These are phyloP conservation scores for Raddia guianensis DNA, from an alignment of 176 grass and related monocot genomes.

Conservation along the genomic window DNA sequence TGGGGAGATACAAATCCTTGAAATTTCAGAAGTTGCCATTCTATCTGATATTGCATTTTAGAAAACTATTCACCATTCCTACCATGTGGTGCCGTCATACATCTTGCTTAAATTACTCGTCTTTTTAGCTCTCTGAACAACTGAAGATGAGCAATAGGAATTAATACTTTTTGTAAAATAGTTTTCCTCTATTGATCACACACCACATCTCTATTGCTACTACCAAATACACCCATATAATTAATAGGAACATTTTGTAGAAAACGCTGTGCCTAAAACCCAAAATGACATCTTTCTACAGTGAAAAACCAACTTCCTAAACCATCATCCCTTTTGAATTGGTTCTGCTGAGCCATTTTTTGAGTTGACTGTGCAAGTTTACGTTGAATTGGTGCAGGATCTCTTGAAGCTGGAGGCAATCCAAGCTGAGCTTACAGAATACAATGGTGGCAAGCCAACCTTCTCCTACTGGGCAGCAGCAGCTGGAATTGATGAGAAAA, in stretches of 20 bases:
- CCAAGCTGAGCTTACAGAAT: slow-evolving; percentile 50
- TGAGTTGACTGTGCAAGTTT: slow-evolving; percentile 20
- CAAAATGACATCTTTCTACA: not conserved
- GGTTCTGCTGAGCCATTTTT: not conserved
- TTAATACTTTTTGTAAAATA: not conserved
- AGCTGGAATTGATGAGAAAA: slow-evolving; percentile 56
- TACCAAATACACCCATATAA: not conserved
- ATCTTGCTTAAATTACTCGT: not conserved
- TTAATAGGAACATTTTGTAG: not conserved
- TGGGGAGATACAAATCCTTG: not conserved
- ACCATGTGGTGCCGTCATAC: not conserved
- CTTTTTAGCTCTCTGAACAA: not conserved
- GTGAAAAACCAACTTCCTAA: not conserved
- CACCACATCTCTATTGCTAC: not conserved
- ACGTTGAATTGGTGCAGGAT: slow-evolving; percentile 57
- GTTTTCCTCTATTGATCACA: not conserved
- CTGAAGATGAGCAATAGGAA: not conserved
- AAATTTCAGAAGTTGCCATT: slow-evolving; percentile 11
- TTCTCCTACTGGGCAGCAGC: slow-evolving; percentile 83
- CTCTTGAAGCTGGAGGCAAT: slow-evolving; percentile 71
- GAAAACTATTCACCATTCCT: not conserved
- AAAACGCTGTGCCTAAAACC: not conserved
- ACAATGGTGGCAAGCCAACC: slow-evolving; percentile 59
- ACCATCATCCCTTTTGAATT: not conserved
- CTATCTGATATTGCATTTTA: slow-evolving; percentile 1